These are phyloP conservation scores for Globisporangium okanoganense DNA, from an alignment of 352 stramenopile genomes.

Conservation along the genomic window DNA sequence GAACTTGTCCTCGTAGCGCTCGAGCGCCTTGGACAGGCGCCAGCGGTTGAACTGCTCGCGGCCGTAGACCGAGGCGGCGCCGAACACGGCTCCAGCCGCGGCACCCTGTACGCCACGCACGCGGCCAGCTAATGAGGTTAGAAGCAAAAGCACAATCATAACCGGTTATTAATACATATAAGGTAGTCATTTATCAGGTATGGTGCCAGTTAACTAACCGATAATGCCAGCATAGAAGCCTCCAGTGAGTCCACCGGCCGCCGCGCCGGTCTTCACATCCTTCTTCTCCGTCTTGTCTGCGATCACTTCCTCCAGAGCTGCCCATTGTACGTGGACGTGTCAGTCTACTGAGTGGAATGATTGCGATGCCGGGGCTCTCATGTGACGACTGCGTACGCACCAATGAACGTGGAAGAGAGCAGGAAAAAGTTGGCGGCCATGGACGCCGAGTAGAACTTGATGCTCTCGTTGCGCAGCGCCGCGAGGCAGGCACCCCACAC, in stretches of 20 bases:
- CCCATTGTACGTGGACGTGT: not conserved
- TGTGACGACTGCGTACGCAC: conserved; percentile 18
- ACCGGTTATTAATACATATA: not conserved
- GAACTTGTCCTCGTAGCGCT: conserved; percentile 82
- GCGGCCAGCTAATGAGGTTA: conserved; percentile 38
- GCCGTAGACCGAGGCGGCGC: conserved; percentile 55
- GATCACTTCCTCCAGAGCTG: conserved; percentile 78
- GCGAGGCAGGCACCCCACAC: conserved; percentile 57
- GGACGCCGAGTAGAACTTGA: conserved; percentile 77
- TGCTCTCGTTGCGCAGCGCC: conserved; percentile 65
- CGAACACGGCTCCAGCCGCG: conserved; percentile 51
- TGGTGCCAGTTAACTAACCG: conserved; percentile 27
- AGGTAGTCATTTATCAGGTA: not conserved
- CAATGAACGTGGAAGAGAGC: conserved; percentile 81
- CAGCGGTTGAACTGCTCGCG: conserved; percentile 74
- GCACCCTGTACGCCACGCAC: conserved; percentile 67
- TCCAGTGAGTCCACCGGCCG: conserved; percentile 57
- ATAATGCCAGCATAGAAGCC: conserved; percentile 70
- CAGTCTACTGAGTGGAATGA: not conserved
- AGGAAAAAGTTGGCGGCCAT: conserved; percentile 87
- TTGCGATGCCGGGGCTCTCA: not conserved
- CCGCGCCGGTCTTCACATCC: conserved; percentile 53
- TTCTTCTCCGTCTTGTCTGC: conserved; percentile 60
- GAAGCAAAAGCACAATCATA: not conserved
- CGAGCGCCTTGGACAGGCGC: conserved; percentile 65